These are phyloP conservation scores for Phyllosticta citribraziliensis DNA, from an alignment of 2,329 filamentous ascomycete genomes.

Conservation along the genomic window DNA sequence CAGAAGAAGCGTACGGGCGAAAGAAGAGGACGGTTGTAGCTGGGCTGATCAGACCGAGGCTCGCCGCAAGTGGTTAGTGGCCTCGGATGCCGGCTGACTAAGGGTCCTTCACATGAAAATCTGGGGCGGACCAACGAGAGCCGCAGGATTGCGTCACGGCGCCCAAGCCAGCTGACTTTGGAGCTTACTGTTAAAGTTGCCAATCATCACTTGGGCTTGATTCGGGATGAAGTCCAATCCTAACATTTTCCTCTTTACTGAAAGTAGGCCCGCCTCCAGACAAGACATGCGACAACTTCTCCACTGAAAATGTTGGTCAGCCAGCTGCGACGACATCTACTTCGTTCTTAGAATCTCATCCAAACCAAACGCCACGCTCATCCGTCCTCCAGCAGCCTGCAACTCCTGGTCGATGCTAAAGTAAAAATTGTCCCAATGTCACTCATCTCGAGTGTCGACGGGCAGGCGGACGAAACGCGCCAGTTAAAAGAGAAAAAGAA, in stretches of 20 bases:
- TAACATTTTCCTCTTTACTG: not conserved
- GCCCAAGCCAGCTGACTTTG: not conserved
- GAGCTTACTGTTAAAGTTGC: not conserved
- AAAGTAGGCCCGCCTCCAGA: not conserved
- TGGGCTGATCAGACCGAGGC: slow-evolving; percentile 14
- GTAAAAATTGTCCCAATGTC: not conserved
- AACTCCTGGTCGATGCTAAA: slow-evolving; percentile 9
- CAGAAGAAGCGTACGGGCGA: not conserved
- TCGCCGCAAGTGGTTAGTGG: slow-evolving; percentile 12
- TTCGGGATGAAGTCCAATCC: slow-evolving; percentile 1
- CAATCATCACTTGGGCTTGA: not conserved
- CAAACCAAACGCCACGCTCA: slow-evolving; percentile 21
- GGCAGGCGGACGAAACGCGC: not conserved
- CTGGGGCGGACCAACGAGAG: not conserved
- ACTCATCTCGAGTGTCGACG: not conserved
- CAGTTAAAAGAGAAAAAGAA: no score
- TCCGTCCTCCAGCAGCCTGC: slow-evolving; percentile 7
- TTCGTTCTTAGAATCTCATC: not conserved
- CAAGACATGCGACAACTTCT: not conserved
- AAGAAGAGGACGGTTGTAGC: not conserved
- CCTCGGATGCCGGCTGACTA: not conserved
- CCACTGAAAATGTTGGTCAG: not conserved
- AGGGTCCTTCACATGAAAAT: slow-evolving; percentile 15
- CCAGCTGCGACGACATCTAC: not conserved
- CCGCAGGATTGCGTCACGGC: not conserved